A percentile compares a stretch with the other conserved stretches of the same genome.
Conservation (phyloP, 148 eudicot species). For the Spergularia marina region DNA sequence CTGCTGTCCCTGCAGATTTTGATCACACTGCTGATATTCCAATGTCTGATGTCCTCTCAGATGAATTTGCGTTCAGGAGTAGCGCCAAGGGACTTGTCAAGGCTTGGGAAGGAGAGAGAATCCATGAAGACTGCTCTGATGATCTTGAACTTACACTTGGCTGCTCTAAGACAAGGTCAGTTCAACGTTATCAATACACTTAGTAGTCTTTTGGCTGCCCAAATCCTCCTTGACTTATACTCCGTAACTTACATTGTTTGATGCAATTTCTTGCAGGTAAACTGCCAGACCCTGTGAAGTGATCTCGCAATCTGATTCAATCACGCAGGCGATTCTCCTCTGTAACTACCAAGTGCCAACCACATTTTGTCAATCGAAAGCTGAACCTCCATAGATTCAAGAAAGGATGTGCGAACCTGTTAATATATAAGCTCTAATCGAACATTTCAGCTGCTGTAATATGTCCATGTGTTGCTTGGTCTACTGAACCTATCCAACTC, state of each 20-base stretch:
- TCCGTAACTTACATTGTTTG: neutral
- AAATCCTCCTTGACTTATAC: neutral
- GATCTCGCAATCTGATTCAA: neutral
- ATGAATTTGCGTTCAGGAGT: constrained; percentile 68
- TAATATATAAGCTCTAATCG: neutral
- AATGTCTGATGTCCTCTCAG: constrained; percentile 41
- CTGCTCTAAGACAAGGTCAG: constrained; percentile 55
- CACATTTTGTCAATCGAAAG: neutral
- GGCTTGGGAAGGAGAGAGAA: constrained; percentile 84
- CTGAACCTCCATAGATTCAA: neutral
- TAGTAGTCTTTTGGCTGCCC: neutral
- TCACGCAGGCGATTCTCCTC: too few species aligned
- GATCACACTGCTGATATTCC: constrained; percentile 54
- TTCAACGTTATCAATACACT: neutral
- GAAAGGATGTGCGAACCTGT: too few species aligned
- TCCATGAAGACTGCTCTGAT: constrained; percentile 62
- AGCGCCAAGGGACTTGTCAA: constrained; percentile 46
- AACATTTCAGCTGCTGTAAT: neutral
- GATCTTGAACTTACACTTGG: constrained; percentile 86
- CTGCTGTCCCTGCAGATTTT: constrained; percentile 51
- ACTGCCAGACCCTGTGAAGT: neutral
- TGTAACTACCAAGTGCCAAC: neutral
- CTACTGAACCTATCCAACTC: neutral
- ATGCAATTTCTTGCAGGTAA: constrained; percentile 20
- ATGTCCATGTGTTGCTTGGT: neutral